Evolutionary conservation across 768 basidiomycete species (phyloP).

Genomic region (Tubosaeta sp.): DNA sequence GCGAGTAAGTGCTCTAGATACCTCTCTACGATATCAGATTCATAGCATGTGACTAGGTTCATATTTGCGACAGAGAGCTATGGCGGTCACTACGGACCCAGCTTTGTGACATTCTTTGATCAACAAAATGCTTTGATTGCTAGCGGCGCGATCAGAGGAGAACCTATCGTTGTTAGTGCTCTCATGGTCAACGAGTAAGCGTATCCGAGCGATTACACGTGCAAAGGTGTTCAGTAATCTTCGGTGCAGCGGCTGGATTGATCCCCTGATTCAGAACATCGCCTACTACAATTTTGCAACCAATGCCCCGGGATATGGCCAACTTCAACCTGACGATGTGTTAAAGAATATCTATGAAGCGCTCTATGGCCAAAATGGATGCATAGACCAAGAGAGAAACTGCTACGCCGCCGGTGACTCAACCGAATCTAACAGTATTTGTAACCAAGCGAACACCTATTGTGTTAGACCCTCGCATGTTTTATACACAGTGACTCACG

Average conservation of each 20-base stretch:
- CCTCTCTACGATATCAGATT: background rate
- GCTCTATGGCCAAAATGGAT: slow-evolving; percentile 48
- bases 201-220: background rate
- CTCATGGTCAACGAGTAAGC: slow-evolving; percentile 62
- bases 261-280: slow-evolving; percentile 60
- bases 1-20: slow-evolving; percentile 41
- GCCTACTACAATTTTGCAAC: slow-evolving; percentile 59
- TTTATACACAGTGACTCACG: background rate
- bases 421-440: slow-evolving; percentile 45
- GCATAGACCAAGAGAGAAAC: slow-evolving; percentile 48
- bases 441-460: slow-evolving; percentile 47
- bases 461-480: slow-evolving; percentile 32
- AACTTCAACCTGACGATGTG: slow-evolving; percentile 46
- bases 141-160: slow-evolving; percentile 42
- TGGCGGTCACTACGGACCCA: slow-evolving; percentile 65
- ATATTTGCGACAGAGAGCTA: slow-evolving; percentile 65
- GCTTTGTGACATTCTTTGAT: slow-evolving; percentile 61
- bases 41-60: slow-evolving; percentile 36
- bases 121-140: slow-evolving; percentile 55
- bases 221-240: background rate
- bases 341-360: slow-evolving; percentile 44
- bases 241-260: slow-evolving; percentile 54
- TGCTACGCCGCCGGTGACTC: slow-evolving; percentile 56
- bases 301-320: slow-evolving; percentile 64
- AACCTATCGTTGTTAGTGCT: slow-evolving; percentile 51